Base-by-base conservation (phyloP, 768 basidiomycete species). In the Hydnomerulius pinastri region DNA sequence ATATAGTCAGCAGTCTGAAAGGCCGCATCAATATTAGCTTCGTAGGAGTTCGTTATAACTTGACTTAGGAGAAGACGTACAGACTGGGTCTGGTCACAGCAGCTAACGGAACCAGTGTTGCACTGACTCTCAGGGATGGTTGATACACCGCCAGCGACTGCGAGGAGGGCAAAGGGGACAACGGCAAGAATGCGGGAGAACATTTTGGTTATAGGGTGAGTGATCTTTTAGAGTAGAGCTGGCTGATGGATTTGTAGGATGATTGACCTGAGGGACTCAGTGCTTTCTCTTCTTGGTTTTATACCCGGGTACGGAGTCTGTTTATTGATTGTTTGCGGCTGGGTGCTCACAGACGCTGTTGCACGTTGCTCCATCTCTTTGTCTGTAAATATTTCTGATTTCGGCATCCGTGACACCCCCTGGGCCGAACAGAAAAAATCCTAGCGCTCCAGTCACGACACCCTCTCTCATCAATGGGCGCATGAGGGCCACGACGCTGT, bases 91-190 rank as follows among this genome's bases (percentile, higher is more conserved):
- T 3, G 5, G 17, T 49, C 13, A 32, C 55, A 56, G 43, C 55
- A 56, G 41, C 43, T 28, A 20, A 56, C 35, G 36, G 21, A 5
- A 18, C 52, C 55, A 6, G 53, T 55, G 42, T 48, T 48, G 29
- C 55, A 56, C 29, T 53, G 46, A 28, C 30, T 27, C 15, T 20
- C 15, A 24, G n/a, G 27, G 27, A n/a, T 27, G 13, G 28, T 39
- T 9, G 6, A 10, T 15, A 44, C 28, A 32, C 23, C 29, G 32
- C 43, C 43, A 7, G 49, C 49, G 9, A 45, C 3, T 8, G 43
- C 43, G 10, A 50, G 32, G 8, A 35, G 15, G 4, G 49, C 36
- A 6, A 45, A 29, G 43, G 43, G 35, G 18, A 43, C 29, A 6
- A 50, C 12, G 27, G 49, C 17, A 13, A 50, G 20, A 30, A 50